Base-by-base conservation (phyloP, 2,329 filamentous ascomycete genomes). In the Hawksworthiomyces lignivorus region DNA sequence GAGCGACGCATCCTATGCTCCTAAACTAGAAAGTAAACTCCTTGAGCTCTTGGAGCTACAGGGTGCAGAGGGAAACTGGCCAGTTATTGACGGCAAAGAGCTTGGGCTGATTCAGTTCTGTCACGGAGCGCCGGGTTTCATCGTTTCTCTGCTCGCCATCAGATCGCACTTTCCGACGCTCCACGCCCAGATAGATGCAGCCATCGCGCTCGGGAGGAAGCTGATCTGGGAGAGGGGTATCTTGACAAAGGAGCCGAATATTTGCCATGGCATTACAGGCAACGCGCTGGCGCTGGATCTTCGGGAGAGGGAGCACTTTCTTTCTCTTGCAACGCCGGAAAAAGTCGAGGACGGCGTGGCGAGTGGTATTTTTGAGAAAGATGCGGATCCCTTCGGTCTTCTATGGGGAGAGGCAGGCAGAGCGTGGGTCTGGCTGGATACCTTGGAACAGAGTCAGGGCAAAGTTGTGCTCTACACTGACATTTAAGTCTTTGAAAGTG, bases 221-320 rank as follows among this genome's bases (percentile, higher is more conserved):
- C 70, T 69, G 41, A 67, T 76, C 22, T 67, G 67, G 62, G 64
- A 68, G 45, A 62, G 70, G 36, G 75, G 75, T 0, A 54, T 79
- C 6, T 53, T 79, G 49, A 75, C 68, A n/a, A 80, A 80, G 50
- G 72, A 77, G 53, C 73, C 75, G 1, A 75, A 72, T 51, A 52
- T 80, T 27, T 80, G 75, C 53, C 75, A 80, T 49, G 69, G 76
- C 0, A 75, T 78, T 18, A 65, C 69, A 3, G 75, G 76, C 17
- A 80, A 80, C 53, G 73, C 73, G 8, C 57, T 80, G 45, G 24
- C 24, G 24, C 24, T 26, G 24, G 24, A 26, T 12, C 12, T 26
- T 12, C 48, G 45, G 2, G 44, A 56, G 28, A 51, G 56, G 11
- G 67, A 75, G 43, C 71, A 76, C 51, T 76, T 77, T 52, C 58